Evolutionary conservation across 225 moss, liverwort and hornwort species (phyloP).

Genomic region (Physcomitrellopsis africana): DNA sequence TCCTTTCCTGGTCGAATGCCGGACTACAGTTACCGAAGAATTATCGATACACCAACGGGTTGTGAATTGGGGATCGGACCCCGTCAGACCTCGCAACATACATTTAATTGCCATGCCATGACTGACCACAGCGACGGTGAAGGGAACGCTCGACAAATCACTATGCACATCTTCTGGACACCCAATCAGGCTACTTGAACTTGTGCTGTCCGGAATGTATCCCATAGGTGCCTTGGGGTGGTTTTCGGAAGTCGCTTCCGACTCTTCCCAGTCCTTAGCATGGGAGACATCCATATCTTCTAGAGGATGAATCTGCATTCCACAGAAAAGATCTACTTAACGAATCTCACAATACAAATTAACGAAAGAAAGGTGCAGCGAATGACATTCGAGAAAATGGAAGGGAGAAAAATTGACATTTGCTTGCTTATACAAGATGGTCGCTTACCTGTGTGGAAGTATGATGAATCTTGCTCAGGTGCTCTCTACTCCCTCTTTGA

Average conservation of each 20-base stretch:
- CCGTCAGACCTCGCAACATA: conserved; percentile 67
- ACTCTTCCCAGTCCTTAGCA: conserved; percentile 47
- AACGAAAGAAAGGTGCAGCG: background rate
- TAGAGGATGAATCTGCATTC: conserved; percentile 50
- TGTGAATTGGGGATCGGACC: conserved; percentile 59
- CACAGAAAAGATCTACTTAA: conserved; percentile 2
- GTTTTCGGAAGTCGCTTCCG: conserved; percentile 31
- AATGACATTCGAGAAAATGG: background rate
- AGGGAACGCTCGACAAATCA: conserved; percentile 33
- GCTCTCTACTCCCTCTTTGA: conserved; percentile 46
- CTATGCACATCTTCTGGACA: conserved; percentile 33
- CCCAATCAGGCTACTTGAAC: conserved; percentile 45
- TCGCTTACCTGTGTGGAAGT: conserved; percentile 41
- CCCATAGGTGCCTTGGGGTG: conserved; percentile 23
- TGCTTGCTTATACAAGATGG: background rate
- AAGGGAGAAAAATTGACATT: background rate
- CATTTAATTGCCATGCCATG: conserved; percentile 74
- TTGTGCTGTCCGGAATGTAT: conserved; percentile 35
- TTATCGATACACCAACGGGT: conserved; percentile 65
- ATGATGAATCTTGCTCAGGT: conserved; percentile 40
- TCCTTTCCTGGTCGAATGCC: conserved; percentile 69
- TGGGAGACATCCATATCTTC: conserved; percentile 50
- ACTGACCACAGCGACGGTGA: conserved; percentile 66
- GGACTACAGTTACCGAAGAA: conserved; percentile 60
- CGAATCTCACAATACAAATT: background rate